Evolutionary conservation across 768 basidiomycete species (phyloP).

Genomic region (Termitomyces sp.): DNA sequence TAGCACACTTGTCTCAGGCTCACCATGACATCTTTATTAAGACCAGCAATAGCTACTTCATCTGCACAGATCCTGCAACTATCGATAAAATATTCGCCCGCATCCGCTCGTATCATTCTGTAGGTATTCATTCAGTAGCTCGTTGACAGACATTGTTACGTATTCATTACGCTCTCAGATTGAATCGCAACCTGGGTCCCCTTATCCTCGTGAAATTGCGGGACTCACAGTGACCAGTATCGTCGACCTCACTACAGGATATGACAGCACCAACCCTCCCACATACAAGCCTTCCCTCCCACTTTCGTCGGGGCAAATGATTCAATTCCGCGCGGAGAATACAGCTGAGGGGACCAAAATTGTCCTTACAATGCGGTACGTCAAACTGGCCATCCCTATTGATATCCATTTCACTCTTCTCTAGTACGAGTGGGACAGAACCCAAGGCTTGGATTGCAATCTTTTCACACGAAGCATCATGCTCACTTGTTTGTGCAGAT

Average conservation of each 20-base stretch:
- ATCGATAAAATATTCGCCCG: conserved; percentile 65
- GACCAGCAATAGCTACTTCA: conserved; percentile 82
- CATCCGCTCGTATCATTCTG: conserved; percentile 51
- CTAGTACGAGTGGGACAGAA: conserved; percentile 81
- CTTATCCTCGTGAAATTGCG: conserved; percentile 60
- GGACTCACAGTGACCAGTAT: conserved; percentile 56
- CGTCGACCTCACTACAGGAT: conserved; percentile 72
- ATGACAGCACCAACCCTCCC: conserved; percentile 72
- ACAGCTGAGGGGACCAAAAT: conserved; percentile 39
- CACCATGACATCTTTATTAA: conserved; percentile 19
- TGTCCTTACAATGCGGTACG: conserved; percentile 66
- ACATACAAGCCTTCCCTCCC: conserved; percentile 56
- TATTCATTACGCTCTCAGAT: not conserved
- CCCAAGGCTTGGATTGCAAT: conserved; percentile 52
- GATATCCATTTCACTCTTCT: not conserved
- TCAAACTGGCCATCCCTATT: not conserved
- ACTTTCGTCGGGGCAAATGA: conserved; percentile 80
- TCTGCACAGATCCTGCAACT: conserved; percentile 61
- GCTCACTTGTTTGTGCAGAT: conserved; percentile 38
- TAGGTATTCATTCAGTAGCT: conserved; percentile 20
- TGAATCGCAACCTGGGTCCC: conserved; percentile 19
- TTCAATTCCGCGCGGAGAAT: conserved; percentile 63
- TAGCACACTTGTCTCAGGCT: not conserved
- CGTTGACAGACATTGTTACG: not conserved
- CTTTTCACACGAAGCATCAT: conserved; percentile 10